Evolutionary conservation across 1,139 yeast species (phyloP).

Genomic region (Suhomyces panamericanus): DNA sequence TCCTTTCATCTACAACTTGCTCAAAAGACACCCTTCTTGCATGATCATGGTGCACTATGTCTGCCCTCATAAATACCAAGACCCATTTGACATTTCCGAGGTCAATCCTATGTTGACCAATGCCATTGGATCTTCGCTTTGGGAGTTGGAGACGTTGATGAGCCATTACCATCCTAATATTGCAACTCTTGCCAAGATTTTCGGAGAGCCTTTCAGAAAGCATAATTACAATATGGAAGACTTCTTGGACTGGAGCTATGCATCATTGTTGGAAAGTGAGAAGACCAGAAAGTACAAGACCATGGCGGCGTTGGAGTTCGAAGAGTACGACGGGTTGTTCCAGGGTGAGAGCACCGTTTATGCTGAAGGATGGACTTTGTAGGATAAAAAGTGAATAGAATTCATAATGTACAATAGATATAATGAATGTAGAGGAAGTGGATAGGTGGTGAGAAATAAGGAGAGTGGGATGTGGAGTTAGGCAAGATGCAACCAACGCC

Average conservation of each 20-base stretch:
- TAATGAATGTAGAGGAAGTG: no score
- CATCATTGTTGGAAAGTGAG: constrained; percentile 74
- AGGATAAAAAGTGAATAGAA: background rate
- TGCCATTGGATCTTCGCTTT: constrained; percentile 82
- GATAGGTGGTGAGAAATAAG: no score
- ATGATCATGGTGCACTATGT: constrained; percentile 80
- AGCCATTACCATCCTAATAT: constrained; percentile 96
- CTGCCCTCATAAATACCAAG: constrained; percentile 43
- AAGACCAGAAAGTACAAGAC: constrained; percentile 64
- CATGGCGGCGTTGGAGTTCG: constrained; percentile 80
- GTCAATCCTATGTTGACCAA: constrained; percentile 73
- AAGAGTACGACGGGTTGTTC: constrained; percentile 50
- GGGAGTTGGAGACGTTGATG: constrained; percentile 86
- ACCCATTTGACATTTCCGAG: constrained; percentile 67
- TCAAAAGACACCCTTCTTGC: constrained; percentile 91
- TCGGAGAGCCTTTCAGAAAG: constrained; percentile 87
- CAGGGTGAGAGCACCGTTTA: constrained; percentile 18
- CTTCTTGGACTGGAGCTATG: constrained; percentile 88
- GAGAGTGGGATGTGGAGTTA: background rate
- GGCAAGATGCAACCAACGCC: no score
- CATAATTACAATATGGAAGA: constrained; percentile 88
- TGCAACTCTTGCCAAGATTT: constrained; percentile 85
- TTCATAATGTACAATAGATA: no score
- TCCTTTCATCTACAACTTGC: constrained; percentile 87
- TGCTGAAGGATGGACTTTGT: constrained; percentile 19